Conservation (phyloP, 2,329 filamentous ascomycete species). For the Penicillium sp. region DNA sequence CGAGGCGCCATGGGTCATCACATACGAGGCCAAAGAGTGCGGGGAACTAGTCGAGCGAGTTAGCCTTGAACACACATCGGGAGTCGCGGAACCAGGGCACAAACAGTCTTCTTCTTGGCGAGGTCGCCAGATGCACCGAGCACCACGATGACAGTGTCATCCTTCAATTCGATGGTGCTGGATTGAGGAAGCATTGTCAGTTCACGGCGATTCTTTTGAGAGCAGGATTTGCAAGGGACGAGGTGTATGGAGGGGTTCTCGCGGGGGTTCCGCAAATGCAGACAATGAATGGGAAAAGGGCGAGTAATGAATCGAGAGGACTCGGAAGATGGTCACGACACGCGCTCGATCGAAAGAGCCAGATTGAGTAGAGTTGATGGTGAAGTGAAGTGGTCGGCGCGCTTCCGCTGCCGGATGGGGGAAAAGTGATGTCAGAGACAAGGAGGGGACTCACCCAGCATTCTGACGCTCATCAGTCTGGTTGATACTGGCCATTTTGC, state of each 20-base stretch:
- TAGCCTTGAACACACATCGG: constrained; percentile 17
- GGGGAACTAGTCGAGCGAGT: constrained; percentile 66
- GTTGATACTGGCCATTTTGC: constrained; percentile 52
- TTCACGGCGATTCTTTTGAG: constrained; percentile 4
- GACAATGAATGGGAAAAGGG: neutral
- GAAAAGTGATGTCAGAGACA: constrained; percentile 41
- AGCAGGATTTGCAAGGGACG: constrained; percentile 16
- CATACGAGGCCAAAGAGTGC: constrained; percentile 95
- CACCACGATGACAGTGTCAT: constrained; percentile 95
- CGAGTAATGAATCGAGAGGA: neutral
- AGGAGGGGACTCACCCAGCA: constrained; percentile 50
- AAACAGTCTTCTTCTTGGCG: constrained; percentile 98
- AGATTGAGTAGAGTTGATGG: constrained; percentile 6
- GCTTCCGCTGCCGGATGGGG: constrained; percentile 23
- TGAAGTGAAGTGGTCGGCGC: constrained; percentile 10
- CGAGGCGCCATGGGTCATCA: constrained; percentile 26
- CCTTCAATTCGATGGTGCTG: constrained; percentile 92
- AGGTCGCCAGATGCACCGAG: constrained; percentile 96
- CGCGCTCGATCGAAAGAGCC: constrained; percentile 3
- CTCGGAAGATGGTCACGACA: neutral
- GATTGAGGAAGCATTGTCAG: constrained; percentile 41
- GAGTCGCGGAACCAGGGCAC: constrained; percentile 29
- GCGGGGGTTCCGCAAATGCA: constrained; percentile 9
- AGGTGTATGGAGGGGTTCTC: constrained; percentile 18
- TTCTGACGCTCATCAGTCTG: constrained; percentile 49